A percentile compares a stretch with the other conserved stretches of the same genome.
Evolutionary conservation across 2,329 filamentous ascomycete species (phyloP).

Genomic region (Leptographium galeiforme): DNA sequence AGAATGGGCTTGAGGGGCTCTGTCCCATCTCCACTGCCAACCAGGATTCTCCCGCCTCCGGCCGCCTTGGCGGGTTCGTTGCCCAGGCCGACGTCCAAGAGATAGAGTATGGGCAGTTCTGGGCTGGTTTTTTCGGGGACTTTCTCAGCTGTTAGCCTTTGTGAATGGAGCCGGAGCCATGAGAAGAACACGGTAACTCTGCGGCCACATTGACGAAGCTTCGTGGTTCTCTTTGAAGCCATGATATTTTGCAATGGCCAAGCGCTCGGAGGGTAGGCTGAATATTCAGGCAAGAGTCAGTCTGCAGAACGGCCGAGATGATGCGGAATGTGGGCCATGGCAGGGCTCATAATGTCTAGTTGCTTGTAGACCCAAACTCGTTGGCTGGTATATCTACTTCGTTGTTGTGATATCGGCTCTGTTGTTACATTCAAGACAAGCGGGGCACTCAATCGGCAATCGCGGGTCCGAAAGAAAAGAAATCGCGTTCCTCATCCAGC

Average conservation of each 20-base stretch:
- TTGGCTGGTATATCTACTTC: not conserved
- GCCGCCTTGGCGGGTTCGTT: not conserved
- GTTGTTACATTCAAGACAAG: not conserved
- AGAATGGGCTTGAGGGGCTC: not conserved
- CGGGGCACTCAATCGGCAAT: not conserved
- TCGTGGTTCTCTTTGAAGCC: not conserved
- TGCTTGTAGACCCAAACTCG: not conserved
- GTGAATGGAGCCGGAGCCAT: not conserved
- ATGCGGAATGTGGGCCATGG: not conserved
- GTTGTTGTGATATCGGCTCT: not conserved
- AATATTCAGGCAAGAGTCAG: not conserved
- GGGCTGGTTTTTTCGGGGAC: not conserved
- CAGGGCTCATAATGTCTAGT: not conserved
- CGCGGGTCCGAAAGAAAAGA: not conserved
- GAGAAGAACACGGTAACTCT: not conserved
- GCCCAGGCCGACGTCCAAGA: not conserved
- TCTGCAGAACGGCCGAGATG: not conserved
- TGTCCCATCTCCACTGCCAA: not conserved
- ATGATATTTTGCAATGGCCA: not conserved
- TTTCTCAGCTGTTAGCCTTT: not conserved
- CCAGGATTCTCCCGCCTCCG: not conserved
- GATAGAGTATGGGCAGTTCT: not conserved
- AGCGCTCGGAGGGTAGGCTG: not conserved
- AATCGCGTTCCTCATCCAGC: not conserved
- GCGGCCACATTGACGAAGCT: not conserved